Conservation (phyloP, 108 stramenopile genomes). For the Nitzschia sp. region DNA sequence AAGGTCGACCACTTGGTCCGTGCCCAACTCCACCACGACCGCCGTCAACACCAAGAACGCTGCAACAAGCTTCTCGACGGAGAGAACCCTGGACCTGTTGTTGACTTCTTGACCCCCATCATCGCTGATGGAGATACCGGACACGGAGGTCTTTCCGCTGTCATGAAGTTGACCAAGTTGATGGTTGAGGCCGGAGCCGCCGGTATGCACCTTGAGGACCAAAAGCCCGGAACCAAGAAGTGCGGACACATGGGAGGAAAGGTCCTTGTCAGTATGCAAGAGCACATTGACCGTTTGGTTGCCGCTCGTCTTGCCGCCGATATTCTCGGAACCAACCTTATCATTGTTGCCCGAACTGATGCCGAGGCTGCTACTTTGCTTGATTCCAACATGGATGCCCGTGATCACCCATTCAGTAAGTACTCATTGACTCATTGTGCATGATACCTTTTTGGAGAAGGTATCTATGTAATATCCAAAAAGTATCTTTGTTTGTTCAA, state of each 20-base stretch:
- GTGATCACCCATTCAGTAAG: constrained; percentile 90
- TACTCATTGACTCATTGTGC: background rate
- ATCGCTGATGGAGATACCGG: constrained; percentile 96
- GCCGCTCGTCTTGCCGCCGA: constrained; percentile 91
- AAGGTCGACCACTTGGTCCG: constrained; percentile 94
- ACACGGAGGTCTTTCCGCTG: constrained; percentile 86
- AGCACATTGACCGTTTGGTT: constrained; percentile 91
- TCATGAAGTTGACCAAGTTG: constrained; percentile 94
- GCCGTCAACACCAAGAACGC: constrained; percentile 87
- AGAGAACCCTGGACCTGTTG: constrained; percentile 55
- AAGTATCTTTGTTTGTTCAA: background rate
- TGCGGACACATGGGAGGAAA: constrained; percentile 97
- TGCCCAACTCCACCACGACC: constrained; percentile 93
- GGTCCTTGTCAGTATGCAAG: constrained; percentile 91
- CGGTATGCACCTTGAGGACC: constrained; percentile 80
- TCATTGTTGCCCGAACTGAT: constrained; percentile 93
- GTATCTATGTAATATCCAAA: background rate
- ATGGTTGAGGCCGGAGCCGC: constrained; percentile 95
- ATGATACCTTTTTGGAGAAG: background rate
- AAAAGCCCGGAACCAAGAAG: constrained; percentile 96
- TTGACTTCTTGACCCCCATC: constrained; percentile 93
- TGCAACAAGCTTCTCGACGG: constrained; percentile 56
- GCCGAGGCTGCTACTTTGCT: constrained; percentile 96
- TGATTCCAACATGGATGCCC: constrained; percentile 90
- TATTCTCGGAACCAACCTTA: constrained; percentile 80